phyloP scores from a whole-genome alignment of 768 basidiomycete genomes.

The Lentinula boryana region DNA sequence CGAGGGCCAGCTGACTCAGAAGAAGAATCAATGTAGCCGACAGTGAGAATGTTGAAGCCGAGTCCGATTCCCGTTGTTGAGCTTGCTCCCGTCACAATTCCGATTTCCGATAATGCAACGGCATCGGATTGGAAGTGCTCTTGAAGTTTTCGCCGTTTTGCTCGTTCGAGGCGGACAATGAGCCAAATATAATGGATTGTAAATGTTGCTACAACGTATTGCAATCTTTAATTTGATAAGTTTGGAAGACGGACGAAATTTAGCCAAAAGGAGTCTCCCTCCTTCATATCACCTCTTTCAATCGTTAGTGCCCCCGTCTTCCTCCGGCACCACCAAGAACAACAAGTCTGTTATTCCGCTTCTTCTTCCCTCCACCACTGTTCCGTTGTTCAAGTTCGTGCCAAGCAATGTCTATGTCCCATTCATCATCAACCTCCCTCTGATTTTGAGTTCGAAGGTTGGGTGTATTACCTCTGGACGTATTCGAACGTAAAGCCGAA shows the following conservation, averaged over 20 bases:
- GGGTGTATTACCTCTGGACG: constrained; percentile 12
- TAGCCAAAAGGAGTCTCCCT: neutral
- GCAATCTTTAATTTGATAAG: neutral
- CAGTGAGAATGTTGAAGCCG: neutral
- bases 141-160: neutral
- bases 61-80: neutral
- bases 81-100: neutral
- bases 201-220: neutral
- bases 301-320: constrained; percentile 27
- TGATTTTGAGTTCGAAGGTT: constrained; percentile 19
- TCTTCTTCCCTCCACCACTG: constrained; percentile 44
- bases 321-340: constrained; percentile 62
- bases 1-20: neutral
- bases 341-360: constrained; percentile 59
- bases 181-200: neutral
- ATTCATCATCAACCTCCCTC: constrained; percentile 50
- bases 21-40: neutral
- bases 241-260: neutral
- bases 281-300: neutral
- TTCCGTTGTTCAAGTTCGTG: constrained; percentile 67
- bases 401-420: constrained; percentile 77
- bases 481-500: constrained; percentile 43
- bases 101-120: neutral
- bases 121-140: neutral
- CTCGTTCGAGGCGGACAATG: neutral